Evolutionary conservation across 768 basidiomycete genomes (phyloP).

Genomic region (Cystobasidium onofrii): DNA sequence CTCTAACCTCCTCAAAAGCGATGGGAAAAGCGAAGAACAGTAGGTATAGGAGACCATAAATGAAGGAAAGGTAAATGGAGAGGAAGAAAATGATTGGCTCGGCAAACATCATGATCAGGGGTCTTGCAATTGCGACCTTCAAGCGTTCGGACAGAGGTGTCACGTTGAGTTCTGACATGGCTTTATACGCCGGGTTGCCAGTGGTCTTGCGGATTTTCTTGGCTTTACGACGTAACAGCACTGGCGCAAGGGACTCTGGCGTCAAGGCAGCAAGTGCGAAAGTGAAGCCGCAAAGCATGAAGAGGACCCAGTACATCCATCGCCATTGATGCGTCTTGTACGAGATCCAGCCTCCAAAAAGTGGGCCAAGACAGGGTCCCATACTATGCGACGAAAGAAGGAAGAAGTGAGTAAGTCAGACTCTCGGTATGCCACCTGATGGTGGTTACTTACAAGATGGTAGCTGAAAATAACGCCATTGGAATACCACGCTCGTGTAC

Average conservation of each 20-base stretch:
- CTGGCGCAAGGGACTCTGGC: constrained; percentile 65
- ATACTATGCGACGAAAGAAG: no score
- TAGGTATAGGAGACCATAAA: constrained; percentile 43
- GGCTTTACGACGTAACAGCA: constrained; percentile 54
- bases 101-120: not conserved
- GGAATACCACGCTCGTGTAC: constrained; percentile 42
- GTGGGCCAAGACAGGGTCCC: constrained; percentile 33
- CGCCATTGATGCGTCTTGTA: constrained; percentile 40
- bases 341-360: constrained; percentile 36
- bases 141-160: not conserved
- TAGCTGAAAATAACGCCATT: constrained; percentile 43
- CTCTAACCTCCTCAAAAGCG: constrained; percentile 44
- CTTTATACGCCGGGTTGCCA: constrained; percentile 22
- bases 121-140: not conserved
- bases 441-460: not conserved
- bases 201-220: constrained; percentile 32
- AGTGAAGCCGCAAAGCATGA: not conserved
- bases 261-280: not conserved
- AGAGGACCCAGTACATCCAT: constrained; percentile 40
- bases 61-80: constrained; percentile 25
- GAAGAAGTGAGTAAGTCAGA: not conserved
- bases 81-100: not conserved
- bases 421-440: no score
- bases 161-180: not conserved
- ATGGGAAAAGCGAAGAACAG: constrained; percentile 46